Conservation (phyloP, 192 early-diverging fungal genomes). For the Rhizophagus prolifer region DNA sequence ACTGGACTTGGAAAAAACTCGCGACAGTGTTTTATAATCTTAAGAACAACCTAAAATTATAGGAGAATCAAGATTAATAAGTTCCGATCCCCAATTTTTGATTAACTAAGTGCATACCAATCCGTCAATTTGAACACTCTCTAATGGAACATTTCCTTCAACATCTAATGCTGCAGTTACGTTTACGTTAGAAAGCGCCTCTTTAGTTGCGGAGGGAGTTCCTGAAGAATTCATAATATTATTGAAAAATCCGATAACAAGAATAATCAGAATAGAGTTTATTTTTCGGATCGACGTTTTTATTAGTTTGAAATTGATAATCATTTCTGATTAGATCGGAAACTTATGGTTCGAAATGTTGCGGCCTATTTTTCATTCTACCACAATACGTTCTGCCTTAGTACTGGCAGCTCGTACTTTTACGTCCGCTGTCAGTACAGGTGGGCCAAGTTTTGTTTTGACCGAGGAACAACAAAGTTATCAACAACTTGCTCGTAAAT, state of each 20-base stretch:
- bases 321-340: too few species aligned
- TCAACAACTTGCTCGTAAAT: slow-evolving; percentile 88
- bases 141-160: slow-evolving; percentile 55
- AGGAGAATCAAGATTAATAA: not conserved
- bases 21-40: slow-evolving; percentile 97
- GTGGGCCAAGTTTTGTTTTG: slow-evolving; percentile 60
- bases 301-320: not conserved
- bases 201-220: not conserved
- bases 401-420: not conserved
- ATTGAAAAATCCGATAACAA: not conserved
- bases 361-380: not conserved
- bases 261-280: too few species aligned
- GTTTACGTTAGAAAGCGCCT: slow-evolving; percentile 7
- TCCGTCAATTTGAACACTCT: slow-evolving; percentile 71
- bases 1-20: slow-evolving; percentile 75
- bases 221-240: not conserved
- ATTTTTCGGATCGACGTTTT: not conserved
- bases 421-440: not conserved
- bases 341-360: not conserved
- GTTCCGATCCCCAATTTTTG: not conserved
- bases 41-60: slow-evolving; percentile 71
- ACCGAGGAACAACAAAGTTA: slow-evolving; percentile 81
- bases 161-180: slow-evolving; percentile 57
- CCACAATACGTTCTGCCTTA: not conserved
- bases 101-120: slow-evolving; percentile 46